Evolutionary conservation across 768 basidiomycete species (phyloP).

Genomic region (Lactarius quietus): DNA sequence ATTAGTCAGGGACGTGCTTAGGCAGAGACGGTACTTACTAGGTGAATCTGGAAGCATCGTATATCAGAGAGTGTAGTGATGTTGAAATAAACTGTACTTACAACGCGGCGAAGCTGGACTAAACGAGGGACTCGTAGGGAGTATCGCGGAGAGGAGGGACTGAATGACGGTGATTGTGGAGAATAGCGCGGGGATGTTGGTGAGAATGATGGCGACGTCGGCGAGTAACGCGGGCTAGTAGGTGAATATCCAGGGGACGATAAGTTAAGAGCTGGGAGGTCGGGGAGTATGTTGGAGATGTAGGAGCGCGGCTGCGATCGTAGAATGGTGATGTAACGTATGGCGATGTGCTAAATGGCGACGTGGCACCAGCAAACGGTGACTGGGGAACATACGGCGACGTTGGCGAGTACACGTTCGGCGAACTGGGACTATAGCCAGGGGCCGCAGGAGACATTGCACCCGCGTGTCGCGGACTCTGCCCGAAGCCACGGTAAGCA

Average conservation of each 20-base stretch:
- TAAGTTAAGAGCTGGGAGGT: conserved; percentile 76
- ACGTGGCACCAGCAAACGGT: conserved; percentile 77
- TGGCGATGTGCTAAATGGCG: conserved; percentile 76
- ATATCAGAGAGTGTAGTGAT: conserved; percentile 19
- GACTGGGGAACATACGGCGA: conserved; percentile 88
- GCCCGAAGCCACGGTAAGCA: conserved; percentile 72
- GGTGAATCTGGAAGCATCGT: conserved; percentile 59
- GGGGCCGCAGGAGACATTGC: conserved; percentile 87
- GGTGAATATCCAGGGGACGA: conserved; percentile 71
- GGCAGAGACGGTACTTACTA: conserved; percentile 48
- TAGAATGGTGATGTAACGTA: conserved; percentile 87
- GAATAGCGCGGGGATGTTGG: conserved; percentile 89
- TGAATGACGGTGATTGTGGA: conserved; percentile 90
- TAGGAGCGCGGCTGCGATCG: conserved; percentile 56
- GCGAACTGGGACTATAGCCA: conserved; percentile 89
- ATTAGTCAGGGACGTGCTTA: conserved; percentile 29
- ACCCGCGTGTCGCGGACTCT: conserved; percentile 79
- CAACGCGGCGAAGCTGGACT: conserved; percentile 86
- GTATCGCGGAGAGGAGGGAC: conserved; percentile 84
- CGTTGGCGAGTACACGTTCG: conserved; percentile 83
- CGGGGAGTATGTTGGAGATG: conserved; percentile 85
- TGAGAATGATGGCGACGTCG: conserved; percentile 81
- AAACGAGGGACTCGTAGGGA: conserved; percentile 85
- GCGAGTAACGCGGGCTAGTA: conserved; percentile 81
- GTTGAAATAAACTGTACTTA: conserved; percentile 40